These are phyloP conservation scores for Gossypium raimondii DNA, from an alignment of 345 rosid genomes.

Conservation along the genomic window DNA sequence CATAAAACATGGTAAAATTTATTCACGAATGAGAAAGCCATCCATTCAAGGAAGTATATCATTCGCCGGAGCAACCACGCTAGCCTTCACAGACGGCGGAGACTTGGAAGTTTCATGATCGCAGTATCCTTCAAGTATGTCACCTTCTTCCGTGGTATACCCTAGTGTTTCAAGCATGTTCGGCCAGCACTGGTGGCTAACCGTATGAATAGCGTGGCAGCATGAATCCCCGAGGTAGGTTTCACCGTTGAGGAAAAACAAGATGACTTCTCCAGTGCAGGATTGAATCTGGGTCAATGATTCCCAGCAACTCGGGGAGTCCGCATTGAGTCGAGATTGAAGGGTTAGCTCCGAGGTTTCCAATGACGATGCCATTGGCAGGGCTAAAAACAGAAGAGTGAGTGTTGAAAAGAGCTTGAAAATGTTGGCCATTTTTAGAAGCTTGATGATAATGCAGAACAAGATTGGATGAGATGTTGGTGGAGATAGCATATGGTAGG, in stretches of 20 bases:
- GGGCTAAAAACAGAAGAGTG: neutral
- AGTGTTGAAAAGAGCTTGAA: conserved; percentile 5
- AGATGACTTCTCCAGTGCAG: conserved; percentile 43
- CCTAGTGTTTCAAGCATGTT: conserved; percentile 39
- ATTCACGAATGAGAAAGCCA: neutral
- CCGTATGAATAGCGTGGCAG: conserved; percentile 40
- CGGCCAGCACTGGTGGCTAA: conserved; percentile 46
- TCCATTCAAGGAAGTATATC: neutral
- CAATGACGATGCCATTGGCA: neutral
- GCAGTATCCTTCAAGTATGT: conserved; percentile 52
- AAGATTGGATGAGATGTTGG: neutral
- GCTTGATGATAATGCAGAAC: neutral
- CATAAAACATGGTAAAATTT: neutral
- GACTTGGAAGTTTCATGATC: conserved; percentile 15
- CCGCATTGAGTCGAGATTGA: conserved; percentile 17
- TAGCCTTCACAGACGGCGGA: neutral
- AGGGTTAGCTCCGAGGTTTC: conserved; percentile 17
- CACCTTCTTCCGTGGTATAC: conserved; percentile 41
- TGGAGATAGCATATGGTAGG: neutral
- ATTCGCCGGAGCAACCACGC: neutral
- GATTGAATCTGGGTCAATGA: conserved; percentile 47
- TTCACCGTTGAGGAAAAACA: conserved; percentile 54
- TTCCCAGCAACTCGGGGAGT: conserved; percentile 42
- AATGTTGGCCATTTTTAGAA: conserved; percentile 14
- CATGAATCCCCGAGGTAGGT: conserved; percentile 40